These are phyloP conservation scores for Setaria italica DNA, from an alignment of 202 grass and related monocot species.

Conservation along the genomic window DNA sequence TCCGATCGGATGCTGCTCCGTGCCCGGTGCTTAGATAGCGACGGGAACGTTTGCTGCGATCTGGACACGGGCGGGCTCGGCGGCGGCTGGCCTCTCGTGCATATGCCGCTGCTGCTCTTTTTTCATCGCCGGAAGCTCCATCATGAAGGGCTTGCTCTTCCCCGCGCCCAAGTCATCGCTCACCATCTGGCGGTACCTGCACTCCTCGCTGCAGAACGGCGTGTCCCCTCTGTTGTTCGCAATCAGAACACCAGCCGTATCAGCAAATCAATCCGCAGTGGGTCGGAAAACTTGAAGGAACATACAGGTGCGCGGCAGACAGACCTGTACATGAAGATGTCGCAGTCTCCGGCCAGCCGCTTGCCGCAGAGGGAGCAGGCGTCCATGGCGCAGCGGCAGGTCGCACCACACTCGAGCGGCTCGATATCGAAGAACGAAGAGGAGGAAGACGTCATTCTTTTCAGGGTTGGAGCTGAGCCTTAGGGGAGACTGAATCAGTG, in stretches of 20 bases:
- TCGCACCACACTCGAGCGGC: conserved; percentile 29
- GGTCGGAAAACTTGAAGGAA: not conserved
- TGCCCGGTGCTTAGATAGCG: conserved; percentile 20
- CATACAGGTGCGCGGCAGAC: not conserved
- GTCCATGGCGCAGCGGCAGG: conserved; percentile 51
- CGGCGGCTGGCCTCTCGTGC: not conserved
- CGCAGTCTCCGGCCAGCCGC: conserved; percentile 54
- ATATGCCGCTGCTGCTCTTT: conserved; percentile 19
- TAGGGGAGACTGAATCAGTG: conserved; percentile 37
- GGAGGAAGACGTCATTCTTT: conserved; percentile 33
- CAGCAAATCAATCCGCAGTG: not conserved
- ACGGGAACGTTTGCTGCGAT: conserved; percentile 42
- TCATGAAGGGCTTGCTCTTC: not conserved
- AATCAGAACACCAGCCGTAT: not conserved
- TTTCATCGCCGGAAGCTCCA: not conserved
- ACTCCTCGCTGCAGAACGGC: conserved; percentile 77
- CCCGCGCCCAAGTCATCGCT: conserved; percentile 12
- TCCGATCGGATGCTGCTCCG: conserved; percentile 7
- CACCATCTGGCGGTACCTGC: conserved; percentile 54
- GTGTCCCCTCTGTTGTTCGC: conserved; percentile 57
- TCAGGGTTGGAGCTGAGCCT: not conserved
- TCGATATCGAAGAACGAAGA: conserved; percentile 49
- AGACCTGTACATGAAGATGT: conserved; percentile 95
- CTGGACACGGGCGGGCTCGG: conserved; percentile 15
- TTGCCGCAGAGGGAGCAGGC: conserved; percentile 82